These are phyloP conservation scores for Zea luxurians DNA, from an alignment of 176 grass and related monocot genomes.

Conservation along the genomic window DNA sequence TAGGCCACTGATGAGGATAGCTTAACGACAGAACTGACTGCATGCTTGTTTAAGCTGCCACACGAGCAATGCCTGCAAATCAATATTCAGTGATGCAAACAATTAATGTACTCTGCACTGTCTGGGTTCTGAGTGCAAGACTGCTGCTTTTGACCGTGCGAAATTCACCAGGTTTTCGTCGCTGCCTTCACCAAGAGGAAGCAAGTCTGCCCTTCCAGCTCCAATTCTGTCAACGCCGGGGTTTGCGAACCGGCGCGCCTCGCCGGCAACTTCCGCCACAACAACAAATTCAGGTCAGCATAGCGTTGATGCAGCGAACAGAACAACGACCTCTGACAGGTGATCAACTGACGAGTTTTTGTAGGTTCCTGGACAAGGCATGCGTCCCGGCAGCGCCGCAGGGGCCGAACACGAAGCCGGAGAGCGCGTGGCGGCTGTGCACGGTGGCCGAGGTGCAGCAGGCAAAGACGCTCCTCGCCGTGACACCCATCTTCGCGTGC, in stretches of 20 bases:
- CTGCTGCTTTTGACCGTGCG: background rate
- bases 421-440: slow-evolving; percentile 80
- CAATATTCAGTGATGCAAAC: background rate
- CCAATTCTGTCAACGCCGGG: slow-evolving; percentile 29
- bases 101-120: too few species aligned
- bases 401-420: slow-evolving; percentile 43
- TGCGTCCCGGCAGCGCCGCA: slow-evolving; percentile 52
- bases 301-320: background rate
- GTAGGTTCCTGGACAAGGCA: slow-evolving; percentile 90
- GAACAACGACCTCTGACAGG: background rate
- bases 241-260: slow-evolving; percentile 27
- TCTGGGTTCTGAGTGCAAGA: background rate
- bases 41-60: slow-evolving; percentile 20
- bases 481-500: slow-evolving; percentile 95
- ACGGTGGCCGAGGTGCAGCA: slow-evolving; percentile 66
- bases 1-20: too few species aligned
- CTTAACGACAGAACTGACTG: slow-evolving; percentile 34
- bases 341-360: background rate
- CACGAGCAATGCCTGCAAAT: slow-evolving; percentile 8
- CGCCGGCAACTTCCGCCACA: slow-evolving; percentile 40
- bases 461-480: slow-evolving; percentile 78
- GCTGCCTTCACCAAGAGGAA: slow-evolving; percentile 82
- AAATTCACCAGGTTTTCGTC: slow-evolving; percentile 78
- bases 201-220: slow-evolving; percentile 68
- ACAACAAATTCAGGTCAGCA: slow-evolving; percentile 77